These are phyloP conservation scores for Talaromyces rugulosus DNA, from an alignment of 2,329 filamentous ascomycete species.

Conservation along the genomic window DNA sequence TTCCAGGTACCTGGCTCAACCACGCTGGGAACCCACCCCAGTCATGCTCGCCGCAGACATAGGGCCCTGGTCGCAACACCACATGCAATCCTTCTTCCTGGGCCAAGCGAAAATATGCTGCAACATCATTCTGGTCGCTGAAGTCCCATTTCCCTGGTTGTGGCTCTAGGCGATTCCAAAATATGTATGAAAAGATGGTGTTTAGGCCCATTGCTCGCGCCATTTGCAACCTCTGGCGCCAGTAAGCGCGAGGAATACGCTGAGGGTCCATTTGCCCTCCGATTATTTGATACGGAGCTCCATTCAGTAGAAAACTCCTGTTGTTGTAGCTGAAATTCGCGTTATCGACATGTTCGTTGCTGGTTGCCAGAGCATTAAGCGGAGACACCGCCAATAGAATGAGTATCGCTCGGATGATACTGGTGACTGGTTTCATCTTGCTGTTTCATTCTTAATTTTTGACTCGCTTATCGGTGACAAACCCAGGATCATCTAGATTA, in stretches of 20 bases:
- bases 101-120: conserved; percentile 45
- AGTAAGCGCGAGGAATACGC: conserved; percentile 45
- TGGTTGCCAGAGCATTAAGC: neutral
- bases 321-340: neutral
- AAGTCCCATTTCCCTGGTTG: conserved; percentile 36
- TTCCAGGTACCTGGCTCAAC: conserved; percentile 21
- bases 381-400: neutral
- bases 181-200: conserved; percentile 50
- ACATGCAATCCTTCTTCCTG: conserved; percentile 46
- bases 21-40: conserved; percentile 3
- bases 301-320: conserved; percentile 5
- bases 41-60: conserved; percentile 1
- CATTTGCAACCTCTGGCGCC: conserved; percentile 43
- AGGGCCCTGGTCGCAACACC: conserved; percentile 44
- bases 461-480: neutral
- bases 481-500: neutral
- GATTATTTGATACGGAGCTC: conserved; percentile 6
- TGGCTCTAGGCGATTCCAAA: conserved; percentile 49
- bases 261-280: conserved; percentile 26
- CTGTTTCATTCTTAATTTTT: neutral
- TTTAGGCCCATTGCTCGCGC: conserved; percentile 48
- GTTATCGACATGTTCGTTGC: neutral
- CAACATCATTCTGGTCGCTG: conserved; percentile 44
- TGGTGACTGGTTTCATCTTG: neutral
- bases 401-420: neutral